Evolutionary conservation across 345 rosid genomes (phyloP).

Genomic region (Limnanthes douglasii): DNA sequence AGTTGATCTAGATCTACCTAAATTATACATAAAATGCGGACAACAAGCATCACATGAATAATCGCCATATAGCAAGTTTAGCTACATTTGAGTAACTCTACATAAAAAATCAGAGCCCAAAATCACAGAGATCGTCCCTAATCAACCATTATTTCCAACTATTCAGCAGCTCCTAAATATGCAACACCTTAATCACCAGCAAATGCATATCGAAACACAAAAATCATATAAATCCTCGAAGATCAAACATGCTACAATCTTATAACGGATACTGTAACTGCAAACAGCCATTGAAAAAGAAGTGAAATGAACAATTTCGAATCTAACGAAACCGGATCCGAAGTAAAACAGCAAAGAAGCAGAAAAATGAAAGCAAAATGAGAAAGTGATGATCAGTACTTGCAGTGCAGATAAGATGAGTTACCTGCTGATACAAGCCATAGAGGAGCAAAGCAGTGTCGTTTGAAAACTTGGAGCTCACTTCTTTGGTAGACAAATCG

Average conservation of each 20-base stretch:
- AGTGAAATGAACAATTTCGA: background rate
- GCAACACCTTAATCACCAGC: too few relatives aligned
- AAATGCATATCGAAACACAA: too few relatives aligned
- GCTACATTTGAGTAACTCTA: too few relatives aligned
- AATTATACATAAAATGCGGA: background rate
- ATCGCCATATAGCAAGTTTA: background rate
- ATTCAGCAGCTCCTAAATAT: too few relatives aligned
- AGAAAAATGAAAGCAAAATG: too few relatives aligned
- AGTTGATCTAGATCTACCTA: constrained; percentile 16
- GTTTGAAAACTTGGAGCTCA: constrained; percentile 61
- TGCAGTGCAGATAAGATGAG: background rate
- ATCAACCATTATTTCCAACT: too few relatives aligned
- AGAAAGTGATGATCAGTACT: background rate
- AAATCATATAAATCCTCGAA: too few relatives aligned
- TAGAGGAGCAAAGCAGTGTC: constrained; percentile 83
- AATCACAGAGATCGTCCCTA: too few relatives aligned
- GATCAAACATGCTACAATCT: too few relatives aligned
- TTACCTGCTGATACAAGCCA: constrained; percentile 81
- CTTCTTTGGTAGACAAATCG: constrained; percentile 27
- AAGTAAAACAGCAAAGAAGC: too few relatives aligned
- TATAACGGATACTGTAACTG: constrained; percentile 1
- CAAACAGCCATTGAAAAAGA: constrained; percentile 3
- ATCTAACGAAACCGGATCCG: constrained; percentile 11
- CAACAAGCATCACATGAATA: background rate
- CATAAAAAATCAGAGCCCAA: background rate